Base-by-base conservation (phyloP, 1,284 basidiomycete genomes). In the Naganishia albida region DNA sequence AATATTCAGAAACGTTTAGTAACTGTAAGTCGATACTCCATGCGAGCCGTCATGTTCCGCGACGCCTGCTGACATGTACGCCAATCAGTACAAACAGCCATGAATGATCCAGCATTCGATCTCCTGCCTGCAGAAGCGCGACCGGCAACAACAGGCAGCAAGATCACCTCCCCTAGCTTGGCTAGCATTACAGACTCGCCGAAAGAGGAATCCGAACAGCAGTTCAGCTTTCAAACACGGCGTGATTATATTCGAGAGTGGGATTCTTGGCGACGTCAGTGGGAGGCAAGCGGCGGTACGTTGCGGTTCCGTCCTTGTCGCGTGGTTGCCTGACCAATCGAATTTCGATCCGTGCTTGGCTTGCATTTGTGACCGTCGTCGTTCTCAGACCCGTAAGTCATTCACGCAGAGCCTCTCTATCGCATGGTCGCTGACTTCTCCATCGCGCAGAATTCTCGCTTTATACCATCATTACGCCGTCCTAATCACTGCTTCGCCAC, bases 381-480 rank as follows among this genome's bases (percentile, higher is more conserved):
- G 26, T 15, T 6, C 20, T 2, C n/a, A 60, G 57, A 60, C 39
- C 57, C 57, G 57, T 50, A 40, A 60, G 57, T 60, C 12, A n/a
- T 18, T 16, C 6, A 1, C 6, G 13, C 7, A n/a, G 18, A 7
- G 8, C 26, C 15, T 12, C 30, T 18, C 30, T 18, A 28, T 28
- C 25, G 23, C n/a, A 23, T 20, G n/a, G 16, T 7, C 8, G 2
- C 54, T 56, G 26, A 56, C 39, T 3, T 30, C 13, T 15, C 62
- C n/a, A 59, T 42, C 39, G 30, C 18, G 28, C 59, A 76, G 75
- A 2, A 75, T 79, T 20, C 68, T 78, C n/a, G 67, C 71, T 7
- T 67, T 79, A 7, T 73, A 78, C 66, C 72, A 74, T 67, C 73
- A 75, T 64, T 78, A 76, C 59, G 78, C 75, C 16, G 63, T 75